Percentiles rank a stretch among this genome's conserved stretches.
phyloP scores from a whole-genome alignment of 495 filamentous ascomycete species.

The Trichocladium antarcticum region DNA sequence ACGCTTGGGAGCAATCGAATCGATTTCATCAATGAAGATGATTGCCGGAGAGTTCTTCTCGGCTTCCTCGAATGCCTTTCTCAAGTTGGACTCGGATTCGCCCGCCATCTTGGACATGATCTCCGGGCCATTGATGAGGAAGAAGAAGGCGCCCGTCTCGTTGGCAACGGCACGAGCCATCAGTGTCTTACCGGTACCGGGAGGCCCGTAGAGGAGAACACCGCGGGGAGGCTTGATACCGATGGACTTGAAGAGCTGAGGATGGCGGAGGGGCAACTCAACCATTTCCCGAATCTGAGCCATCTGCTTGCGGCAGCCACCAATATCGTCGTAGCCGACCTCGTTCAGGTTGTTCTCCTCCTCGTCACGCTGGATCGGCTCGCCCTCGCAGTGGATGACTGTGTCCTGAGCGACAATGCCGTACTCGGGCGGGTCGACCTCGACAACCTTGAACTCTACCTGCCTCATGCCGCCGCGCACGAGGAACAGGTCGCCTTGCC shows the following conservation, averaged over 20 bases:
- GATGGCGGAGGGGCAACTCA: constrained; percentile 89
- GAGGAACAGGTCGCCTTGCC: constrained; percentile 95
- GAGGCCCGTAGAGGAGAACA: constrained; percentile 94
- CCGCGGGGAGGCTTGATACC: constrained; percentile 99
- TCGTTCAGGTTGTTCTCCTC: constrained; percentile 98
- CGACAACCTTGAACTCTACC: constrained; percentile 98
- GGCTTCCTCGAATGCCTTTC: constrained; percentile 96
- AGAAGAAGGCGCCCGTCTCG: constrained; percentile 98
- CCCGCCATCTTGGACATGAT: constrained; percentile 99
- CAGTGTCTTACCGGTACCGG: constrained; percentile 97
- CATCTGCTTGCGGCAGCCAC: constrained; percentile 99
- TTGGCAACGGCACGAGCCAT: constrained; percentile 99
- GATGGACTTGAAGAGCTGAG: constrained; percentile 98
- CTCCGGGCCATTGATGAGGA: constrained; percentile 96
- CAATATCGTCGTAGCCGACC: constrained; percentile 98
- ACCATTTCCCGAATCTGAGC: constrained; percentile 98
- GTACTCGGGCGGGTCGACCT: constrained; percentile 95
- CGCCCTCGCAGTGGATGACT: constrained; percentile 96
- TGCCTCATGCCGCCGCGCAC: constrained; percentile 96
- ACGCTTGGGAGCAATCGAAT: constrained; percentile 97
- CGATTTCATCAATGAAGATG: constrained; percentile 99
- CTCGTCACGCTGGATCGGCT: constrained; percentile 96
- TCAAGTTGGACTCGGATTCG: constrained; percentile 94
- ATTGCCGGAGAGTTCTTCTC: constrained; percentile 99
- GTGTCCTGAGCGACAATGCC: constrained; percentile 98